Percentiles rank a stretch among this genome's conserved stretches.
These are phyloP conservation scores for Santalum album DNA, from an alignment of 164 flowering plant genomes.

Conservation along the genomic window DNA sequence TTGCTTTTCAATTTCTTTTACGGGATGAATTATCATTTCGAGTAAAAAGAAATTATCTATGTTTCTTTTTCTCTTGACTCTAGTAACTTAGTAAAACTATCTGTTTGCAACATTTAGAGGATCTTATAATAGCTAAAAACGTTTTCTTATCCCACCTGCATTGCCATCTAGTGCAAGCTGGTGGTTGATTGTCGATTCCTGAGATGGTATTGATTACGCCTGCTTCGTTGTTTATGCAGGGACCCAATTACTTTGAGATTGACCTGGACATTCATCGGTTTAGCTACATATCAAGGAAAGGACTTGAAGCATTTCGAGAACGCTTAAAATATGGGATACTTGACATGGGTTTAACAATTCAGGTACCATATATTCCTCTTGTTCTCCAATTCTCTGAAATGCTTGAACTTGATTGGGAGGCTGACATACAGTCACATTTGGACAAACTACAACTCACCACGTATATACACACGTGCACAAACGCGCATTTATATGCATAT, in stretches of 20 bases:
- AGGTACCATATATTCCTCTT: constrained; percentile 34
- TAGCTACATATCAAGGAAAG: constrained; percentile 92
- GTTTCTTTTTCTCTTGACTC: too few relatives aligned
- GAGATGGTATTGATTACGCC: background rate
- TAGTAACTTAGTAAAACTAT: too few relatives aligned
- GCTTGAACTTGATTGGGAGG: background rate
- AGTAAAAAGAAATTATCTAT: too few relatives aligned
- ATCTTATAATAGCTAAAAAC: too few relatives aligned
- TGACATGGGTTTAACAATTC: constrained; percentile 86
- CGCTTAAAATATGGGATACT: constrained; percentile 67
- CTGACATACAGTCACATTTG: too few relatives aligned
- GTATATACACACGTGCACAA: too few relatives aligned
- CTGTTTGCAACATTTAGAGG: too few relatives aligned
- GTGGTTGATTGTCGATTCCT: background rate
- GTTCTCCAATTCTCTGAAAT: background rate
- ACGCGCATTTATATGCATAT: too few relatives aligned
- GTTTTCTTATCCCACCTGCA: too few relatives aligned
- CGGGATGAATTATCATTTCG: too few relatives aligned
- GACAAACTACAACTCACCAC: too few relatives aligned
- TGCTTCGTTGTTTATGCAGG: constrained; percentile 34
- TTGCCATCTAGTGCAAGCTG: background rate
- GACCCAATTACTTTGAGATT: constrained; percentile 86
- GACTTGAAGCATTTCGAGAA: constrained; percentile 81
- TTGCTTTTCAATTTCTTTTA: too few relatives aligned
- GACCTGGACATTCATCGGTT: constrained; percentile 94